Percentiles rank a stretch among this genome's conserved stretches.
Conservation (phyloP, 331 rosid genomes). For the Telfairia occidentalis region DNA sequence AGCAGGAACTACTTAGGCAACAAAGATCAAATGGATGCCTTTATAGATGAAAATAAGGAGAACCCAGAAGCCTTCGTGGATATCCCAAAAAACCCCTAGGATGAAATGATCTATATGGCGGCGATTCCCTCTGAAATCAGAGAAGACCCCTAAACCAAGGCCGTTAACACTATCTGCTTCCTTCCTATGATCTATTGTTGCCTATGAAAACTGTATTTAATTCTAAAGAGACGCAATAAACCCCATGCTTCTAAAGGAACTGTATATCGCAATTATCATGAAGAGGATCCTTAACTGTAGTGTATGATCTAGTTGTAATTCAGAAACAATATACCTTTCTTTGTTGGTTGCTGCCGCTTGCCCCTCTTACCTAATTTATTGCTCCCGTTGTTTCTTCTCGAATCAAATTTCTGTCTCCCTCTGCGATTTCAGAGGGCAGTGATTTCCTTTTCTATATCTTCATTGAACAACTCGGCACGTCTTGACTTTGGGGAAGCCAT, state of each 20-base stretch:
- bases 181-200: neutral
- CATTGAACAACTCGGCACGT: neutral
- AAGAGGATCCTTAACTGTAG: neutral
- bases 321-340: neutral
- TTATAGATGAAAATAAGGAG: neutral
- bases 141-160: neutral
- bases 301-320: neutral
- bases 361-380: neutral
- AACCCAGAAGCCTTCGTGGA: neutral
- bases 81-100: neutral
- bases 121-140: neutral
- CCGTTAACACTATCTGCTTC: neutral
- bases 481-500: too few relatives aligned
- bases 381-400: neutral
- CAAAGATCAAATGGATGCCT: neutral
- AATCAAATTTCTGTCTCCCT: neutral
- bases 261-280: neutral
- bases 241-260: neutral
- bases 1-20: neutral
- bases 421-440: neutral
- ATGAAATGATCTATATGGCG: neutral
- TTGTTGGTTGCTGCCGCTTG: neutral
- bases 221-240: neutral
- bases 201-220: neutral
- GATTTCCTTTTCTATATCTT: neutral